A percentile compares a stretch with the other conserved stretches of the same genome.
Conservation (phyloP, 2,329 filamentous ascomycete genomes). For the Aureobasidium sp. region DNA sequence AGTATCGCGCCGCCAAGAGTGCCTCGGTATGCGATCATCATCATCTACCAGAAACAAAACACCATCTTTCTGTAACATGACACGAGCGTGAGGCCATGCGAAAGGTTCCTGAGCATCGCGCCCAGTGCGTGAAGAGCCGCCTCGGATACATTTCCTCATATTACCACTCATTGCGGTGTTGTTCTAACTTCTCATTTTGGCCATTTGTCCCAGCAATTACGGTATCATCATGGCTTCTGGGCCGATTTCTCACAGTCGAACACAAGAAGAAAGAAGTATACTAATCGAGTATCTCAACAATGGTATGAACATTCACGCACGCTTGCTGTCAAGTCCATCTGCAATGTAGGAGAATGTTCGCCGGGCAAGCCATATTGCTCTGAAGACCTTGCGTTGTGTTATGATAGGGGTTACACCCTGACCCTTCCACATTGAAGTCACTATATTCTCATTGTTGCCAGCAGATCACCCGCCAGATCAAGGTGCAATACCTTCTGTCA, state of each 20-base stretch:
- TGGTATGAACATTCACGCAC: too few relatives aligned
- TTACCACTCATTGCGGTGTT: neutral
- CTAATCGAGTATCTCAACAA: too few relatives aligned
- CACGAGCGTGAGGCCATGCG: neutral
- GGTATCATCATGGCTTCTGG: neutral
- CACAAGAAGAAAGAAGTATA: too few relatives aligned
- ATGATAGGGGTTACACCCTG: neutral
- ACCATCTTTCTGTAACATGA: neutral
- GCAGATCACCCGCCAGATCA: neutral
- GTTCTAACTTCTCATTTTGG: neutral
- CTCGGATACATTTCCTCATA: neutral
- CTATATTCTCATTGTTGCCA: neutral
- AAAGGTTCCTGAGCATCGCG: neutral
- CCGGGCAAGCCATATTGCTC: too few relatives aligned
- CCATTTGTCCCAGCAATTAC: neutral
- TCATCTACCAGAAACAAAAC: slow-evolving; percentile 1
- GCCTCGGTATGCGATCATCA: neutral
- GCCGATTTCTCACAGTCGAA: neutral
- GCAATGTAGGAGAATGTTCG: too few relatives aligned
- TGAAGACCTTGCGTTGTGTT: neutral
- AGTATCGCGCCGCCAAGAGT: neutral
- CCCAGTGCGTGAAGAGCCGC: too few relatives aligned
- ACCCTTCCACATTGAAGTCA: neutral
- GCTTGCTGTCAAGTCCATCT: too few relatives aligned
- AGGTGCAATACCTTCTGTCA: neutral